Percentiles rank a stretch among this genome's conserved stretches.
phyloP scores from a whole-genome alignment of 805 yeast species.

The Ogataea zsoltii region DNA sequence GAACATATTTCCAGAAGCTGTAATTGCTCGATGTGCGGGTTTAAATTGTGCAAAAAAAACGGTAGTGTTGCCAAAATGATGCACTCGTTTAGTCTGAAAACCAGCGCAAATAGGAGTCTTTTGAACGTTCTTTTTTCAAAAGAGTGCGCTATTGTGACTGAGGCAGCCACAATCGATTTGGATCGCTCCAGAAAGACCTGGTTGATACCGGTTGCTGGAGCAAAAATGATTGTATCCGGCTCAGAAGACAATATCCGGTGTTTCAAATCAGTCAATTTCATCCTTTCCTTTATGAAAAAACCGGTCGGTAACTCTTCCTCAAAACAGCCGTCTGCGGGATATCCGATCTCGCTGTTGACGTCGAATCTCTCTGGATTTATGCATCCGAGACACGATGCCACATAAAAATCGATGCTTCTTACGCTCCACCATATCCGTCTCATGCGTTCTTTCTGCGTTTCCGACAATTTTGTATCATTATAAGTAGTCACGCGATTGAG shows the following conservation, averaged over 20 bases:
- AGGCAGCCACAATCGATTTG: background rate
- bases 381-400: slow-evolving; percentile 8
- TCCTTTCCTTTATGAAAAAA: slow-evolving; percentile 8
- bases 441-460: slow-evolving; percentile 8
- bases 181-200: background rate
- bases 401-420: slow-evolving; percentile 5
- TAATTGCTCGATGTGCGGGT: background rate
- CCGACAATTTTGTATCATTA: background rate
- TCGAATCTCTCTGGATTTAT: background rate
- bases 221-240: background rate
- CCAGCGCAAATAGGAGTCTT: slow-evolving; percentile 9
- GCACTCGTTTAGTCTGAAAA: slow-evolving; percentile 10
- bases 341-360: background rate
- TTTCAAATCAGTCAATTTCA: slow-evolving; percentile 5
- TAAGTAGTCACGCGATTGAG: slow-evolving; percentile 3
- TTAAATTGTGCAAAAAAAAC: background rate
- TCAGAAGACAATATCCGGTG: background rate
- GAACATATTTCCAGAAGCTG: background rate
- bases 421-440: slow-evolving; percentile 12
- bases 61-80: slow-evolving; percentile 6
- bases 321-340: slow-evolving; percentile 1
- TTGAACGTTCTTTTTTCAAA: background rate
- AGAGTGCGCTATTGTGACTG: background rate
- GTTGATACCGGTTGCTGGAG: background rate
- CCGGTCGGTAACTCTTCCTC: slow-evolving; percentile 3